phyloP scores from a whole-genome alignment of 768 basidiomycete species.

The Lyophyllum shimeji region DNA sequence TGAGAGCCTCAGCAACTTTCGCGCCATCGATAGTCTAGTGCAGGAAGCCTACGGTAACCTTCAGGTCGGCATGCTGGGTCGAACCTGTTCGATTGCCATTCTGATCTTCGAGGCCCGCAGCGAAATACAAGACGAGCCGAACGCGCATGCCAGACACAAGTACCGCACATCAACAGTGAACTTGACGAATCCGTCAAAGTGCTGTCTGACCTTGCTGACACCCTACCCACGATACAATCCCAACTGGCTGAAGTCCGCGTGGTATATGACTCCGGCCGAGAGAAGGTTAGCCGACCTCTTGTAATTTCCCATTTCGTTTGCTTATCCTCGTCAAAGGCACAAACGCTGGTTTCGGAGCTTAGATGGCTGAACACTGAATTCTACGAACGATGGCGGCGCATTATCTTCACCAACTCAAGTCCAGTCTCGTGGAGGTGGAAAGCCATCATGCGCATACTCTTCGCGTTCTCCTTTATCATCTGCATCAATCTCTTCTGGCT shows the following conservation, averaged over 20 bases:
- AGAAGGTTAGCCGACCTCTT: slow-evolving; percentile 50
- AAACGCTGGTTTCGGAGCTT: slow-evolving; percentile 59
- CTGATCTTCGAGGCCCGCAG: slow-evolving; percentile 30
- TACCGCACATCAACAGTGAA: slow-evolving; percentile 60
- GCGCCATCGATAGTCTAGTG: slow-evolving; percentile 68
- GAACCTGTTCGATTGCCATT: background rate
- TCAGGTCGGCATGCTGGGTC: slow-evolving; percentile 41
- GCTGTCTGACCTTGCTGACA: slow-evolving; percentile 54
- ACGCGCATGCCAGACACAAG: slow-evolving; percentile 54
- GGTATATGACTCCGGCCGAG: slow-evolving; percentile 72
- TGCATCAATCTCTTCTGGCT: slow-evolving; percentile 64
- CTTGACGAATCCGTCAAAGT: slow-evolving; percentile 61
- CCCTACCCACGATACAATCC: slow-evolving; percentile 59
- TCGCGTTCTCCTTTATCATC: slow-evolving; percentile 54
- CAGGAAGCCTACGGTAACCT: slow-evolving; percentile 63
- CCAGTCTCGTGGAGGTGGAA: slow-evolving; percentile 78
- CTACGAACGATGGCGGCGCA: slow-evolving; percentile 71
- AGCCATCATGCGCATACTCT: slow-evolving; percentile 56
- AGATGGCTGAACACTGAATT: slow-evolving; percentile 79
- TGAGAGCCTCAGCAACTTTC: slow-evolving; percentile 72
- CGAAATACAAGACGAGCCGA: slow-evolving; percentile 59
- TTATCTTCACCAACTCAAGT: slow-evolving; percentile 70
- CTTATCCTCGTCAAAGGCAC: slow-evolving; percentile 45
- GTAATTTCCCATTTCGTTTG: background rate
- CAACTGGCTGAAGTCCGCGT: slow-evolving; percentile 61